Base-by-base conservation (phyloP, 129 eudicot genomes). In the Kitagawia praeruptora region DNA sequence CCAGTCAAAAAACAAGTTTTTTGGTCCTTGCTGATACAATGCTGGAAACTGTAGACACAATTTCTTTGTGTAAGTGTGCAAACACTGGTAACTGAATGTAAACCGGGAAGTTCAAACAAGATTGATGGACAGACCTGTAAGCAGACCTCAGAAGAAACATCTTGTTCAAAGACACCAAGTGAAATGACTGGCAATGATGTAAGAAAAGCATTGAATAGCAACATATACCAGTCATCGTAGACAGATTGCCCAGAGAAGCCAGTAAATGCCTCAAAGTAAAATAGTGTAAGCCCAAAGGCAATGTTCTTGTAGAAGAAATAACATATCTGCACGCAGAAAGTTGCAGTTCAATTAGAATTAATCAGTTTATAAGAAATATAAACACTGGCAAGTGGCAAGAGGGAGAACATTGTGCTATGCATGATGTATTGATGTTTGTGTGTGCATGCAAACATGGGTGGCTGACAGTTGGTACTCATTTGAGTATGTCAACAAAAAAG, bases 291-390 rank as follows among this genome's bases (percentile, higher is more conserved):
- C 54, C 99, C 99, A 85, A 96, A 96, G 39, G 96, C 97, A 69
- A 96, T 92, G 83, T 92, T 96, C 84, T 96, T 96, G 93, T 96
- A 96, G 91, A 96, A 92, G 89, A 92, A 92, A 85, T 96, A 96
- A 82, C 99, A 96, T 10, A 96, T 90, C 98, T 96, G 97, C 19
- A 83, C 4, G 76, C 25, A 79, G 64, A 70, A 49, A 79, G 75
- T 38, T 67, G 11, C 28, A 73, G 28, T 28, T 83, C 66, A 80
- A 28, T 77, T 25, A 69, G 46, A 71, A 71, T 21, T 37, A 18
- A 28, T 1, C 28, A n/a, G 58, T 27, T 8, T 31, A 10, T n/a
- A n/a, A 67, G 19, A 41, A 23, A 40, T n/a, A 11, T 38, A n/a
- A 61, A 77, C 54, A 13, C 6, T 6, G 44, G 28, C 10, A 23